Conservation (phyloP, 176 grass and related monocot genomes). For the Paspalum vaginatum region DNA sequence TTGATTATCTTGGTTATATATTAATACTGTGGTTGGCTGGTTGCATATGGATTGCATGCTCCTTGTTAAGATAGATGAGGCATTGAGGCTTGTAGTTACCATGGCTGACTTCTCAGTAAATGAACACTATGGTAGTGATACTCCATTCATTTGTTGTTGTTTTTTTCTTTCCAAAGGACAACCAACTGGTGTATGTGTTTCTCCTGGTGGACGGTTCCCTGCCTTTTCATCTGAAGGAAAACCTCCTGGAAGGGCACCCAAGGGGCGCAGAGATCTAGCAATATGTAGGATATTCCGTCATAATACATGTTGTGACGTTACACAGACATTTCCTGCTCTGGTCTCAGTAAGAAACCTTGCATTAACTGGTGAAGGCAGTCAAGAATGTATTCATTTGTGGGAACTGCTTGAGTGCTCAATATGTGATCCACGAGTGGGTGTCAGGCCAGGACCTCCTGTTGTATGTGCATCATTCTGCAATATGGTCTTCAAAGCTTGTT, state of each 20-base stretch:
- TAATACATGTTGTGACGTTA: slow-evolving; percentile 84
- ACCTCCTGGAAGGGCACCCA: slow-evolving; percentile 65
- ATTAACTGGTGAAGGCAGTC: slow-evolving; percentile 76
- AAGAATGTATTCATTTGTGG: slow-evolving; percentile 93
- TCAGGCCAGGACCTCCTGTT: slow-evolving; percentile 69
- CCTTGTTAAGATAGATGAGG: neutral
- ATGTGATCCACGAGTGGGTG: slow-evolving; percentile 77
- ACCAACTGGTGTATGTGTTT: slow-evolving; percentile 72
- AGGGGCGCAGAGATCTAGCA: slow-evolving; percentile 73
- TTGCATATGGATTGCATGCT: neutral
- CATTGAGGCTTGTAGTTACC: neutral
- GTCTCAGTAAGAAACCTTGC: slow-evolving; percentile 84
- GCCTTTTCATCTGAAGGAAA: slow-evolving; percentile 72
- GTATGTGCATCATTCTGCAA: slow-evolving; percentile 81
- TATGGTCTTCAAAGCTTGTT: slow-evolving; percentile 85
- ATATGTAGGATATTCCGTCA: slow-evolving; percentile 88
- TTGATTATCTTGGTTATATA: neutral
- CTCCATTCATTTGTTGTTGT: neutral
- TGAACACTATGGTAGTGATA: neutral
- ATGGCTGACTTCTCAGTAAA: neutral
- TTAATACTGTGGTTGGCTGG: neutral
- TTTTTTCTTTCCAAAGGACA: slow-evolving; percentile 45
- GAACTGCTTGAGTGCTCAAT: slow-evolving; percentile 95
- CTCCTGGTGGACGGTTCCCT: slow-evolving; percentile 81
- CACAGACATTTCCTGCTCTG: slow-evolving; percentile 75